Evolutionary conservation across 257 asterid genomes (phyloP), one percentile per base, ranked within the genome.

Genomic region (Nicotiana tomentosiformis): DNA sequence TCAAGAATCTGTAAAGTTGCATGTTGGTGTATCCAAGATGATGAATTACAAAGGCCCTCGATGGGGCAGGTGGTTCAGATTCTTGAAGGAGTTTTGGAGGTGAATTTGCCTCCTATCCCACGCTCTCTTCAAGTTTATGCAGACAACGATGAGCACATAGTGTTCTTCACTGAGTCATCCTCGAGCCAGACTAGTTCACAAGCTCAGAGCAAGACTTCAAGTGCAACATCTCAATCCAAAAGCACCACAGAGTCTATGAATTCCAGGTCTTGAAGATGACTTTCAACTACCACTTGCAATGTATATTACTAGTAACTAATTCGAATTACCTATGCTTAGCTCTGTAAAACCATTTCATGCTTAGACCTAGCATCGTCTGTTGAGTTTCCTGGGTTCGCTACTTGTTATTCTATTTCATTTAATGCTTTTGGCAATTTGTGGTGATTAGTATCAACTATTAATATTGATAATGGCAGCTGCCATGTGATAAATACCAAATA

Each of bases 131-230:
- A 89, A 68, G 81, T 82, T 58, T 90, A 90, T 17, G 90, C 74
- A 12, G 92, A 87, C 43, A 87, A 65, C 33, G 85, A 89, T 17
- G 91, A 91, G 30, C 85, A 86, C 56, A 87, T 90, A n/a, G 81
- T 92, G 55, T 94, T 92, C 93, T 93, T 93, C 87, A 90, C 93
- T 5, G 93, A 93, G 72, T 91, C 97, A 14, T 90, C 95, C 37
- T 86, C 93, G 0, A 80, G 88, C 60, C 92, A 87, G 87, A 89
- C 66, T 32, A 51, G 89, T 53, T 88, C 91, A 30, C 89, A 86
- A 67, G 46, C 78, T 26, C 92, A 82, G 46, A 88, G 88, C 87
- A 83, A 86, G 77, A 15, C 81, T 76, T 91, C 97, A 17, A 84
- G 67, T 46, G 32, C 88, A 78, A 86, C 92, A 23, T 82, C 87